Conservation (phyloP, 1,139 yeast species). For the Kodamaea fungicola region DNA sequence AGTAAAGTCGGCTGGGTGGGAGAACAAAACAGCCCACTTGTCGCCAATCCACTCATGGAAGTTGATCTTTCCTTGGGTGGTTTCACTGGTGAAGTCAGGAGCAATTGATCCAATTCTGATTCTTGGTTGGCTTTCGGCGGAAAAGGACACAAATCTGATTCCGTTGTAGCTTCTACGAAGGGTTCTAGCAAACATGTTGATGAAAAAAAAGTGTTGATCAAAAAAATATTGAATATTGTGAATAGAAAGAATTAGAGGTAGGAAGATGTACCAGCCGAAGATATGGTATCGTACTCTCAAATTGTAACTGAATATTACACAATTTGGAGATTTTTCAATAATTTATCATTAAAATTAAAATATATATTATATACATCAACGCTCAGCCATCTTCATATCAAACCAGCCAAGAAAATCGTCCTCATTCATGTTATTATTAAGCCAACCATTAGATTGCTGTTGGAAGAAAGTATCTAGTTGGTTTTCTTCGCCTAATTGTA, state of each 20-base stretch:
- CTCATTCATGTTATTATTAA: conserved; percentile 56
- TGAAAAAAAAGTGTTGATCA: background rate
- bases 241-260: too few relatives aligned
- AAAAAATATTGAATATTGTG: too few relatives aligned
- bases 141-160: conserved; percentile 44
- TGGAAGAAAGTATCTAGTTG: conserved; percentile 61
- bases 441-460: conserved; percentile 83
- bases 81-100: conserved; percentile 73
- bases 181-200: conserved; percentile 13
- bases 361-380: conserved; percentile 3
- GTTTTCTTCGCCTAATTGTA: conserved; percentile 14
- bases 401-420: conserved; percentile 97
- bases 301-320: too few relatives aligned
- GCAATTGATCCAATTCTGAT: conserved; percentile 68
- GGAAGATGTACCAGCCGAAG: too few relatives aligned
- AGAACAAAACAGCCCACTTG: conserved; percentile 75
- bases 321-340: too few relatives aligned
- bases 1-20: conserved; percentile 87
- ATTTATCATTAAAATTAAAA: too few relatives aligned
- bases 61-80: conserved; percentile 70
- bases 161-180: conserved; percentile 9
- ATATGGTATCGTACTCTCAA: too few relatives aligned
- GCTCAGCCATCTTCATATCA: conserved; percentile 53
- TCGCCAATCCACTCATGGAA: conserved; percentile 76
- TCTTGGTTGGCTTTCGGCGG: conserved; percentile 64